Percentiles rank a stretch among this genome's conserved stretches.
These are phyloP conservation scores for Calcarisporium arbuscula DNA, from an alignment of 2,329 filamentous ascomycete species.

Conservation along the genomic window DNA sequence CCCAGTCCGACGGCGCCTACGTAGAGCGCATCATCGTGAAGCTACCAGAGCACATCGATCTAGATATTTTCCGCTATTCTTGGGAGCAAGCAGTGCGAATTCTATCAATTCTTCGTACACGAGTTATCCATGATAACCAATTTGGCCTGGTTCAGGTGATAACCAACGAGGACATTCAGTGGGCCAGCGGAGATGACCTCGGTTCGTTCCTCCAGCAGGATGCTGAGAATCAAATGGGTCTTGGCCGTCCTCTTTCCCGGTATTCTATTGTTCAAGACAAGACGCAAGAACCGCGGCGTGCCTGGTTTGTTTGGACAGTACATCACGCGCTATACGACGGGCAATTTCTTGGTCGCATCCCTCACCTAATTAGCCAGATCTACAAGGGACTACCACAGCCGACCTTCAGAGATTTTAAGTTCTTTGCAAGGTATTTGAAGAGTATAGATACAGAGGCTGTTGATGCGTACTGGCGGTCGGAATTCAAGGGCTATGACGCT, in stretches of 20 bases:
- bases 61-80: slow-evolving; percentile 9
- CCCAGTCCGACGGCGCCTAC: slow-evolving; percentile 25
- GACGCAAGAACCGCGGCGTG: not conserved
- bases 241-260: slow-evolving; percentile 4
- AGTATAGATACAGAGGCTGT: no score
- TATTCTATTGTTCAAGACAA: not conserved
- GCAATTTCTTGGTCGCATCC: not conserved
- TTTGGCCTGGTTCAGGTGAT: slow-evolving; percentile 38
- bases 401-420: no score
- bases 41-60: slow-evolving; percentile 13
- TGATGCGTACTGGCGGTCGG: no score
- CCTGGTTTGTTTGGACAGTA: slow-evolving; percentile 2
- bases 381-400: no score
- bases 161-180: slow-evolving; percentile 25
- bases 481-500: no score
- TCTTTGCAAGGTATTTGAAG: no score
- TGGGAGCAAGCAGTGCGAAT: slow-evolving; percentile 7
- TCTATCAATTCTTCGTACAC: slow-evolving; percentile 33
- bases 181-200: slow-evolving; percentile 2
- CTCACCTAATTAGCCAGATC: not conserved
- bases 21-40: slow-evolving; percentile 21
- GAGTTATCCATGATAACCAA: slow-evolving; percentile 35
- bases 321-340: slow-evolving; percentile 6
- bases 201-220: slow-evolving; percentile 1
- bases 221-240: not conserved